Evolutionary conservation across 192 early-diverging fungal species (phyloP).

Genomic region (Gaertneriomyces semiglobifer): DNA sequence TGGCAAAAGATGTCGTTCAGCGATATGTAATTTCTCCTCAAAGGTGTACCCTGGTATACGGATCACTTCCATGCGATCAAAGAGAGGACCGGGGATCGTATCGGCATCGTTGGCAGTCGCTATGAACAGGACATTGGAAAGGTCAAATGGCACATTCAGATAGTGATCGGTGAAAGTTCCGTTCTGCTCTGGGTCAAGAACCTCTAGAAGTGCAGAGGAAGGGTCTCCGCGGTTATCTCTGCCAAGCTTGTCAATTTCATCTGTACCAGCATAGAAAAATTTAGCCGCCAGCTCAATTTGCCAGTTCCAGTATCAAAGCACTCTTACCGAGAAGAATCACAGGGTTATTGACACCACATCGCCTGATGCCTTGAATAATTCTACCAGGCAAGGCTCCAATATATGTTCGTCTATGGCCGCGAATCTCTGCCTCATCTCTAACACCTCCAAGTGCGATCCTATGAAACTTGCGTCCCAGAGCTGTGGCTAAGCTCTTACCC

Average conservation of each 20-base stretch:
- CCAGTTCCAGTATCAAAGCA: not conserved
- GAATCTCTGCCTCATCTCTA: conserved; percentile 83
- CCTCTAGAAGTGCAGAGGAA: conserved; percentile 76
- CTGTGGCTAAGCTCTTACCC: conserved; percentile 73
- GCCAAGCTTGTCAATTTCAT: conserved; percentile 83
- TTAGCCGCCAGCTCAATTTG: not conserved
- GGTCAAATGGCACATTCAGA: conserved; percentile 62
- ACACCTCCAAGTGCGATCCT: conserved; percentile 81
- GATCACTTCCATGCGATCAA: conserved; percentile 85
- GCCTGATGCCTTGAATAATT: conserved; percentile 69
- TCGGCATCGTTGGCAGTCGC: conserved; percentile 77
- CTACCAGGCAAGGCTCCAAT: conserved; percentile 80
- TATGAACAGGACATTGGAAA: conserved; percentile 73
- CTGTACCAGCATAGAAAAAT: conserved; percentile 21
- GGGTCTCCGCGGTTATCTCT: conserved; percentile 71
- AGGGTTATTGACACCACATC: conserved; percentile 73
- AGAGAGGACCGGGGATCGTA: conserved; percentile 70
- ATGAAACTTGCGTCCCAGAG: conserved; percentile 75
- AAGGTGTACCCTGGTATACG: conserved; percentile 75
- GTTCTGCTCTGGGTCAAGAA: conserved; percentile 86
- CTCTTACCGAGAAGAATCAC: conserved; percentile 66
- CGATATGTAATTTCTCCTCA: conserved; percentile 79
- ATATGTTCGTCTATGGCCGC: conserved; percentile 84
- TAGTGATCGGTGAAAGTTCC: conserved; percentile 78
- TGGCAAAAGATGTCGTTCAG: conserved; percentile 66